Percentiles rank a stretch among this genome's conserved stretches.
These are phyloP conservation scores for Cordyceps farinosa DNA, from an alignment of 2,329 filamentous ascomycete genomes.

Conservation along the genomic window DNA sequence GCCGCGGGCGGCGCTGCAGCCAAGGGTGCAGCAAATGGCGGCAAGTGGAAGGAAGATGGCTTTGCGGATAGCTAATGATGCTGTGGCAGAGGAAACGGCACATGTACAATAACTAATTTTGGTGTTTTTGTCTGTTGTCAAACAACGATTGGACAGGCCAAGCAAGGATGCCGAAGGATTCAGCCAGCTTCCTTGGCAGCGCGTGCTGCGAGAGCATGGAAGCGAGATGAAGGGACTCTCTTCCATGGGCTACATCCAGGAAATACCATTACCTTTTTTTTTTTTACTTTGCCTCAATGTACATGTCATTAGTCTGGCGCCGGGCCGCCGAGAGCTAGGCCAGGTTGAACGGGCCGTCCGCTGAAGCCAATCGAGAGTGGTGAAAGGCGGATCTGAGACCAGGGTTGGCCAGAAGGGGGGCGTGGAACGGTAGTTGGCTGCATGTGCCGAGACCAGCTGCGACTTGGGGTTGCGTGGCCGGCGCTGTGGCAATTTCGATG, in stretches of 20 bases:
- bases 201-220: not conserved
- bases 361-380: not conserved
- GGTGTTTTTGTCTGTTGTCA: not conserved
- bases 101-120: constrained; percentile 4
- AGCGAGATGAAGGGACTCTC: not conserved
- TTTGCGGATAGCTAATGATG: constrained; percentile 40
- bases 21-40: constrained; percentile 39
- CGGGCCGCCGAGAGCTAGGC: not conserved
- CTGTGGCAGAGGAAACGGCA: not conserved
- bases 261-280: not conserved
- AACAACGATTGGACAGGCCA: constrained; percentile 1
- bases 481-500: not conserved
- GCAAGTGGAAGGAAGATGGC: constrained; percentile 63
- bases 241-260: not conserved
- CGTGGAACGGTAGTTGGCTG: not conserved
- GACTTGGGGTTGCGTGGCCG: not conserved
- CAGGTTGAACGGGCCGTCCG: not conserved
- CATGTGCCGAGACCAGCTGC: not conserved
- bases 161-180: not conserved
- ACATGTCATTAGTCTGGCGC: not conserved
- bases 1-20: constrained; percentile 44
- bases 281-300: not conserved
- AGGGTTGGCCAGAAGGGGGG: not conserved
- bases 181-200: constrained; percentile 4
- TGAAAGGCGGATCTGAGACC: not conserved